Conservation (phyloP, 1,139 yeast species). For the Saccharomyces hybrid region DNA sequence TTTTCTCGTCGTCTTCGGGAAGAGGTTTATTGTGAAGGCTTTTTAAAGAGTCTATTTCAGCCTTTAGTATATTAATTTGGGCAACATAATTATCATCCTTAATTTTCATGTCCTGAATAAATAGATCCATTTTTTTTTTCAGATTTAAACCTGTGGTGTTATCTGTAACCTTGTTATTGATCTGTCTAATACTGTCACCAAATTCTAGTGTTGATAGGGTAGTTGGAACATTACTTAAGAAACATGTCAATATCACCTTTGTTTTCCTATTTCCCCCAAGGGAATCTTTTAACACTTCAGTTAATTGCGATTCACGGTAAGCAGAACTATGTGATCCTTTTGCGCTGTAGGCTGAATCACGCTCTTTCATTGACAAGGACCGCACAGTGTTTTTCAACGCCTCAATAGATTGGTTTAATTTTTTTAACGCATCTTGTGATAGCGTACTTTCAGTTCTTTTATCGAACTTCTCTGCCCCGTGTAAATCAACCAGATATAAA, state of each 20-base stretch:
- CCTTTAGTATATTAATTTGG: conserved; percentile 44
- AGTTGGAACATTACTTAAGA: conserved; percentile 55
- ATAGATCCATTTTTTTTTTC: conserved; percentile 42
- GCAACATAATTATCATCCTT: conserved; percentile 40
- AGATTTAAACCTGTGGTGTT: conserved; percentile 59
- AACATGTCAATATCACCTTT: conserved; percentile 68
- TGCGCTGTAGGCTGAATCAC: not conserved
- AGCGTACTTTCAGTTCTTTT: conserved; percentile 76
- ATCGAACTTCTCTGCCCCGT: conserved; percentile 84
- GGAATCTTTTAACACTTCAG: conserved; percentile 76
- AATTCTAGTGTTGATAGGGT: conserved; percentile 74
- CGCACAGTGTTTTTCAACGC: conserved; percentile 78
- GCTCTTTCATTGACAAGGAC: conserved; percentile 61
- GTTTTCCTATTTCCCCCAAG: conserved; percentile 86
- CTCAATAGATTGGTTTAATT: conserved; percentile 71
- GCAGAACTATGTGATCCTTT: conserved; percentile 52
- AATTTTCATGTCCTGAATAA: conserved; percentile 43
- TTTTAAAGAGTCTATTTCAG: conserved; percentile 45
- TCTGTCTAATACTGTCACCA: conserved; percentile 70
- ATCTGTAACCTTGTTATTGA: conserved; percentile 60
- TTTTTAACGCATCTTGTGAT: conserved; percentile 75
- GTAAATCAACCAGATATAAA: conserved; percentile 74
- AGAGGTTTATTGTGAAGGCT: conserved; percentile 18
- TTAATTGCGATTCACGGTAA: conserved; percentile 76
- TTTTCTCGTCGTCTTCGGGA: conserved; percentile 10